These are phyloP conservation scores for Maudiozyma turicensis DNA, from an alignment of 805 yeast species.

Conservation along the genomic window DNA sequence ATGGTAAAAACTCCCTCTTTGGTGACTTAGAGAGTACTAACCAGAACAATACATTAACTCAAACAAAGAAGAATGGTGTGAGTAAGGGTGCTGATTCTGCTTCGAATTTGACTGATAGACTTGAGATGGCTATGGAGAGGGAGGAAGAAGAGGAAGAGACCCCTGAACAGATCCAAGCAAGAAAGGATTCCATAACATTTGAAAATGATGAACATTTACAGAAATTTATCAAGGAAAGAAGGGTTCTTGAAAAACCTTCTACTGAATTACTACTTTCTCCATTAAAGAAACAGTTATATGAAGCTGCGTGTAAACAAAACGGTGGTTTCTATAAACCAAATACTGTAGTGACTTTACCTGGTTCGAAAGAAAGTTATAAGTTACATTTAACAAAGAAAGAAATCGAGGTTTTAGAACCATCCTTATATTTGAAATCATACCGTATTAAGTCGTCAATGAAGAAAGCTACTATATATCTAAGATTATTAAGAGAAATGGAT, in stretches of 20 bases:
- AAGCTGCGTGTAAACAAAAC: constrained; percentile 46
- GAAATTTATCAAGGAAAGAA: constrained; percentile 40
- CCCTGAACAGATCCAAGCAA: constrained; percentile 11
- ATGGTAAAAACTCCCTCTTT: constrained; percentile 1
- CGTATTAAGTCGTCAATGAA: constrained; percentile 83
- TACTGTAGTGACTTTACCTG: constrained; percentile 35
- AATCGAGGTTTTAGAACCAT: constrained; percentile 75
- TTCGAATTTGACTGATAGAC: constrained; percentile 1
- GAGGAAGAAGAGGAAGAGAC: constrained; percentile 18
- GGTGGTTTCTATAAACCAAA: constrained; percentile 63
- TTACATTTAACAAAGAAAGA: constrained; percentile 54
- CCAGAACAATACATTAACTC: background rate
- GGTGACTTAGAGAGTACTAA: constrained; percentile 1
- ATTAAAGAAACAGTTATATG: constrained; percentile 56
- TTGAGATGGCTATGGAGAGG: constrained; percentile 4
- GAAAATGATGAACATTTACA: constrained; percentile 34
- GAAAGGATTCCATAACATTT: constrained; percentile 22
- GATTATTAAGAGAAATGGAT: constrained; percentile 64
- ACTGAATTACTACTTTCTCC: constrained; percentile 55
- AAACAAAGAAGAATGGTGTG: background rate
- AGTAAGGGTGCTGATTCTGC: background rate
- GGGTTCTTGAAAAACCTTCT: constrained; percentile 37
- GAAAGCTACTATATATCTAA: constrained; percentile 70
- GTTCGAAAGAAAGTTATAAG: constrained; percentile 40
- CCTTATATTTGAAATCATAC: constrained; percentile 69